A percentile compares a stretch with the other conserved stretches of the same genome.
These are phyloP conservation scores for Linnemannia hyalina DNA, from an alignment of 192 early-diverging fungal genomes.

Conservation along the genomic window DNA sequence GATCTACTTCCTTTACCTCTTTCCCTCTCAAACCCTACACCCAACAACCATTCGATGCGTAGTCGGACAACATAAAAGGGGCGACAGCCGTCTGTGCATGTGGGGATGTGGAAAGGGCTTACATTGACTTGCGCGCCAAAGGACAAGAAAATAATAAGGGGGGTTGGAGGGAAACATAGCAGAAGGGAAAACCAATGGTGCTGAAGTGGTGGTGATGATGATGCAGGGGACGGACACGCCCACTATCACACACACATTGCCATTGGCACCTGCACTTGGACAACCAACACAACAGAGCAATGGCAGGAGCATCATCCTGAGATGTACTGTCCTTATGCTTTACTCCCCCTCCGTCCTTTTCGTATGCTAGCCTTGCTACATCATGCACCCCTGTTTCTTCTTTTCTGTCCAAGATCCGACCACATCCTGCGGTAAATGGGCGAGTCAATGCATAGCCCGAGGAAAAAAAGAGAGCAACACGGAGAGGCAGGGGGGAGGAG, in stretches of 20 bases:
- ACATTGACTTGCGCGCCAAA: background rate
- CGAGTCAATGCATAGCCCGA: too few relatives aligned
- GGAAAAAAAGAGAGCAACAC: too few relatives aligned
- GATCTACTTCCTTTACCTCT: background rate
- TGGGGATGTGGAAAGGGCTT: background rate
- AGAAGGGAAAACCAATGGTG: too few relatives aligned
- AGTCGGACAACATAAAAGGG: too few relatives aligned
- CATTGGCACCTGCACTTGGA: background rate
- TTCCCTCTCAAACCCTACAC: background rate
- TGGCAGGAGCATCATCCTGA: background rate
- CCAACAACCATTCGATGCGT: background rate
- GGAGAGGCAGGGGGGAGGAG: too few relatives aligned
- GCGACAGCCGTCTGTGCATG: background rate
- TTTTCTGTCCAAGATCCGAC: background rate
- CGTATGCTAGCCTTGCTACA: background rate
- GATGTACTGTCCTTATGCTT: background rate
- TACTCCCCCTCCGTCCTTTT: background rate
- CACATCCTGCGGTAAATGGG: background rate
- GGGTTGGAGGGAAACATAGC: background rate
- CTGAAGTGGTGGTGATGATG: background rate
- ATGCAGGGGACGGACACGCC: background rate
- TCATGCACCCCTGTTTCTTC: slow-evolving; percentile 1
- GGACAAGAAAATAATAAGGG: background rate
- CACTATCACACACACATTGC: too few relatives aligned
- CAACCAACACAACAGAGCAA: background rate